Percentiles rank a stretch among this genome's conserved stretches.
Evolutionary conservation across 306 rosid genomes (phyloP).

Genomic region (Urtica urens): DNA sequence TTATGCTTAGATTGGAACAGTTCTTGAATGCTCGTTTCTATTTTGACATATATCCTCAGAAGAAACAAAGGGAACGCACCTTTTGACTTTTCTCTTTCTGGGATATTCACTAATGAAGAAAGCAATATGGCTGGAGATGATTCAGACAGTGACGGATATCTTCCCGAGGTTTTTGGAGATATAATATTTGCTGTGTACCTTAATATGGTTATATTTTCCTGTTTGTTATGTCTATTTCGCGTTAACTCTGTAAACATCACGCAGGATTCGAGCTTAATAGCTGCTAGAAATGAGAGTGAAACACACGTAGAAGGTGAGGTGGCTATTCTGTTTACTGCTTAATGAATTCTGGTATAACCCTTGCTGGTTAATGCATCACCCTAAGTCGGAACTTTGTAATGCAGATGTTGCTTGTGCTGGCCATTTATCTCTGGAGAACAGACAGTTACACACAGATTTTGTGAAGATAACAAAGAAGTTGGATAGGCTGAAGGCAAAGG

Average conservation of each 20-base stretch:
- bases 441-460: conserved; percentile 41
- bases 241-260: conserved; percentile 10
- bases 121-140: conserved; percentile 40
- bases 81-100: conserved; percentile 37
- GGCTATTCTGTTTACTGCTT: conserved; percentile 1
- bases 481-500: conserved; percentile 66
- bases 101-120: conserved; percentile 49
- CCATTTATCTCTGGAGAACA: conserved; percentile 41
- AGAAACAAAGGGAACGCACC: conserved; percentile 25
- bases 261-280: conserved; percentile 40
- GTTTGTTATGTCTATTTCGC: not conserved
- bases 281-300: conserved; percentile 27
- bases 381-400: no score
- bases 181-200: conserved; percentile 11
- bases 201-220: not conserved
- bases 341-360: no score
- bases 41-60: conserved; percentile 23
- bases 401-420: conserved; percentile 34
- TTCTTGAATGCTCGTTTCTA: not conserved
- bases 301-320: conserved; percentile 37
- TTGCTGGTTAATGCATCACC: no score
- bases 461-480: conserved; percentile 39
- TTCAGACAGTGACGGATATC: conserved; percentile 77
- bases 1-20: not conserved
- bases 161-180: conserved; percentile 60